Percentiles rank a stretch among this genome's conserved stretches.
phyloP scores from a whole-genome alignment of 192 early-diverging fungal genomes.

The Coemansia sp. region DNA sequence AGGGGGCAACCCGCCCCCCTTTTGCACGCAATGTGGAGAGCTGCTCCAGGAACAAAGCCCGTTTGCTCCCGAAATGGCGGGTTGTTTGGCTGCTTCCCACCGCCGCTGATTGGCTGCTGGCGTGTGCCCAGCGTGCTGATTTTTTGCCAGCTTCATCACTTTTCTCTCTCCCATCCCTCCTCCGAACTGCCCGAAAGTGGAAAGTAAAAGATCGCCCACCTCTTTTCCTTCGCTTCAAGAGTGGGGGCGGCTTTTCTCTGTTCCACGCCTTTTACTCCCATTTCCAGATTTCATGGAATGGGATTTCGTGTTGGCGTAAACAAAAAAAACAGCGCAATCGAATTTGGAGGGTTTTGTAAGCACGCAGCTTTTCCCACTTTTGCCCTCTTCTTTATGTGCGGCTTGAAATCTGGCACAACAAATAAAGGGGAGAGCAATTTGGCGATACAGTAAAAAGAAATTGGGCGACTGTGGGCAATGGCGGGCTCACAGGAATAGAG shows the following conservation, averaged over 20 bases:
- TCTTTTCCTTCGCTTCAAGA: background rate
- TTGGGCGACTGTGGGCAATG: background rate
- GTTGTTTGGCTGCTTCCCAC: constrained; percentile 12
- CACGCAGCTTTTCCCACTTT: background rate
- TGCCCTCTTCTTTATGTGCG: background rate
- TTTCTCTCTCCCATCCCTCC: background rate
- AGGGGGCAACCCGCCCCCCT: background rate
- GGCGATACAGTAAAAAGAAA: constrained; percentile 7
- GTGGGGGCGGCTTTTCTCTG: constrained; percentile 1
- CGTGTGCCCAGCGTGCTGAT: constrained; percentile 4
- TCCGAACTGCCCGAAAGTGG: constrained; percentile 5
- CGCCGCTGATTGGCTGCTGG: constrained; percentile 6
- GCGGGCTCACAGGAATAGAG: too few relatives aligned
- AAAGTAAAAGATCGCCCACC: constrained; percentile 6
- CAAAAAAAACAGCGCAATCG: background rate
- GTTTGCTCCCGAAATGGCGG: constrained; percentile 7
- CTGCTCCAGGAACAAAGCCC: constrained; percentile 4
- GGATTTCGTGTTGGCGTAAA: background rate
- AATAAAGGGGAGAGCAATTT: background rate
- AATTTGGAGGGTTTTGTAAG: background rate
- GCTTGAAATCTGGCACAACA: background rate
- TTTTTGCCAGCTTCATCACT: background rate
- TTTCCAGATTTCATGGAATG: constrained; percentile 4
- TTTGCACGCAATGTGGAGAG: background rate
- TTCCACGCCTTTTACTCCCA: background rate